Conservation (phyloP, 371 early-diverging fungal genomes). For the Zancudomyces culisetae region DNA sequence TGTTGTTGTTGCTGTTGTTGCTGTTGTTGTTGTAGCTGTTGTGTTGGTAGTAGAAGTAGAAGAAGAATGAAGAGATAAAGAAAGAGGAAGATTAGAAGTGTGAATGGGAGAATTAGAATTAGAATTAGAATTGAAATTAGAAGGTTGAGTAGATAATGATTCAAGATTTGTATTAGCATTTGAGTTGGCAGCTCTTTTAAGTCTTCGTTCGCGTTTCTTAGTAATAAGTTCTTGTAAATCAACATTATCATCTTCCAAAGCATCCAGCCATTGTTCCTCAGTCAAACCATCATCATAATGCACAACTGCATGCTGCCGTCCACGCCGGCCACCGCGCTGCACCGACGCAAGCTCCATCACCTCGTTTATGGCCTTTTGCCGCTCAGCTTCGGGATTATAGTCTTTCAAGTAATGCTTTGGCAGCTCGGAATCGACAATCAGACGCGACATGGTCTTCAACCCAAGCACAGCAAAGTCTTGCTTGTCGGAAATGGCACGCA, state of each 20-base stretch:
- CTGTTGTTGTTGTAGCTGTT: no score
- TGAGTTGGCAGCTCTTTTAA: slow-evolving; percentile 3
- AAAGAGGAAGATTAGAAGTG: not conserved
- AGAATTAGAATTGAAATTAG: not conserved
- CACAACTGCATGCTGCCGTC: slow-evolving; percentile 55
- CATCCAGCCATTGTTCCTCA: slow-evolving; percentile 80
- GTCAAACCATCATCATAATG: slow-evolving; percentile 82
- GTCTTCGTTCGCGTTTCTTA: slow-evolving; percentile 28
- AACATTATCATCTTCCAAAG: slow-evolving; percentile 30
- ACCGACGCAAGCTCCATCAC: slow-evolving; percentile 36
- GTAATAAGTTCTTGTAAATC: slow-evolving; percentile 40
- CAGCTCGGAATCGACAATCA: slow-evolving; percentile 70
- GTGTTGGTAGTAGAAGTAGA: not conserved
- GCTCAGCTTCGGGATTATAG: slow-evolving; percentile 23
- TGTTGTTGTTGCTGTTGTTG: no score
- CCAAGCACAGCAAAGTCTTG: slow-evolving; percentile 30
- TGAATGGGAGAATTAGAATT: not conserved
- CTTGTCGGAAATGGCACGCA: slow-evolving; percentile 28
- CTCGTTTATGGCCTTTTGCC: slow-evolving; percentile 19
- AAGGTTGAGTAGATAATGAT: not conserved
- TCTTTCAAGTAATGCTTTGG: slow-evolving; percentile 56
- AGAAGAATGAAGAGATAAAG: no score
- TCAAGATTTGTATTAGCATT: not conserved
- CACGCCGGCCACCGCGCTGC: no score
- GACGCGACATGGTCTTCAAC: slow-evolving; percentile 39